phyloP scores from a whole-genome alignment of 345 rosid genomes.

The Dovyalis caffra region DNA sequence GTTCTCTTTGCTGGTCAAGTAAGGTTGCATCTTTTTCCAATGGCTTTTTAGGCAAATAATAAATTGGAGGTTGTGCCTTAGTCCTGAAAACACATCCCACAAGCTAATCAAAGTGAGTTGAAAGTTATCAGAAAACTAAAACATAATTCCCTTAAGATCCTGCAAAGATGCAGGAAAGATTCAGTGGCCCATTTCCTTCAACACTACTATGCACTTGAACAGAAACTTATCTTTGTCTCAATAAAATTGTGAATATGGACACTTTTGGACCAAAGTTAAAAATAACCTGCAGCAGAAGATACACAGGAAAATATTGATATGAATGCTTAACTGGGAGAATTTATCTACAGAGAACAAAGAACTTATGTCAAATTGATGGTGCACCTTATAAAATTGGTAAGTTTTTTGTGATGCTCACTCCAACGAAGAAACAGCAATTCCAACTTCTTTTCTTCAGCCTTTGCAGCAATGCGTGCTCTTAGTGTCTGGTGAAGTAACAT shows the following conservation, averaged over 20 bases:
- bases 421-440: constrained; percentile 93
- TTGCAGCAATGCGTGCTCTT: constrained; percentile 89
- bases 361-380: neutral
- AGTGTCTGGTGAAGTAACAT: constrained; percentile 52
- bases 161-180: constrained; percentile 28
- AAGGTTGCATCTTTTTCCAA: constrained; percentile 55
- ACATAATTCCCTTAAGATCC: constrained; percentile 38
- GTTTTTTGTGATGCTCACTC: constrained; percentile 92
- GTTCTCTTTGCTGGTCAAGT: constrained; percentile 64
- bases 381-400: constrained; percentile 91
- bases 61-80: constrained; percentile 80
- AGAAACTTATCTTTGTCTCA: constrained; percentile 94
- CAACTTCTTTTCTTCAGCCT: constrained; percentile 95
- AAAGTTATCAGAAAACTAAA: constrained; percentile 4
- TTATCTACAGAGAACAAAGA: neutral
- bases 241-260: constrained; percentile 97
- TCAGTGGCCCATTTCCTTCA: constrained; percentile 39
- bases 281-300: constrained; percentile 75
- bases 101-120: constrained; percentile 25
- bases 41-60: constrained; percentile 66
- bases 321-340: neutral
- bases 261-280: constrained; percentile 98
- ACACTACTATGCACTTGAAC: constrained; percentile 64
- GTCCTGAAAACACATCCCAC: constrained; percentile 62
- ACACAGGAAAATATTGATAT: constrained; percentile 14